These are phyloP conservation scores for Colletotrichum sp. DNA, from an alignment of 2,329 filamentous ascomycete species.

Conservation along the genomic window DNA sequence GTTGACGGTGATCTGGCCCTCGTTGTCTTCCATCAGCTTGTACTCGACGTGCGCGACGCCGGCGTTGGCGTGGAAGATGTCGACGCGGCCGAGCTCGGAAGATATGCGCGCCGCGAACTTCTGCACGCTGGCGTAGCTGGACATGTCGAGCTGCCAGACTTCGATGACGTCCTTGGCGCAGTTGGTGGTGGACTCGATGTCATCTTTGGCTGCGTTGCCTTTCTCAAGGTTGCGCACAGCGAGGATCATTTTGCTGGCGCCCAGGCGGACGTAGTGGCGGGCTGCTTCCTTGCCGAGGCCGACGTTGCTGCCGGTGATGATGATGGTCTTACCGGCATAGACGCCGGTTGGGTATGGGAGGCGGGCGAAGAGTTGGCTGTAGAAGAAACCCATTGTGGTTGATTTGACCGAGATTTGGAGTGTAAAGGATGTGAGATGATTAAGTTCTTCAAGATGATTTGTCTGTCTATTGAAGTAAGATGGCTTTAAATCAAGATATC, in stretches of 20 bases:
- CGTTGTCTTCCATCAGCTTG: slow-evolving; percentile 44
- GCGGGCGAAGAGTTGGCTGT: slow-evolving; percentile 10
- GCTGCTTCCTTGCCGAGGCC: slow-evolving; percentile 39
- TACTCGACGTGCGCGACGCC: slow-evolving; percentile 41
- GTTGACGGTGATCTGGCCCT: slow-evolving; percentile 56
- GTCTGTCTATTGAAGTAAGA: not conserved
- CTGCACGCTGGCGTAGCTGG: slow-evolving; percentile 48
- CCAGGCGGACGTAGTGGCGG: slow-evolving; percentile 27
- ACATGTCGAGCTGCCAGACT: slow-evolving; percentile 57
- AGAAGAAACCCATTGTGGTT: not conserved
- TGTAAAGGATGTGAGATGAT: not conserved
- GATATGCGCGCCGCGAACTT: slow-evolving; percentile 44
- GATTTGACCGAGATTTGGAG: not conserved
- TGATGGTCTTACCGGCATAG: slow-evolving; percentile 32
- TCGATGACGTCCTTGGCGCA: slow-evolving; percentile 35
- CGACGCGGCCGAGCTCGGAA: slow-evolving; percentile 42
- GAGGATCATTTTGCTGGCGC: slow-evolving; percentile 19
- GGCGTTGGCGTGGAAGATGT: slow-evolving; percentile 48
- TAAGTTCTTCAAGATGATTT: not conserved
- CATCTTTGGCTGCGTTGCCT: slow-evolving; percentile 34
- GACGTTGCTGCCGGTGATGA: slow-evolving; percentile 38
- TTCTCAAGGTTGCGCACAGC: slow-evolving; percentile 24
- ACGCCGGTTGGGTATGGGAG: slow-evolving; percentile 25
- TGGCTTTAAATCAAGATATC: accelerated
- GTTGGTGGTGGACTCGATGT: slow-evolving; percentile 35